Percentiles rank a stretch among this genome's conserved stretches.
Evolutionary conservation across 495 filamentous ascomycete species (phyloP).

Genomic region (Xylaria flabelliformis): DNA sequence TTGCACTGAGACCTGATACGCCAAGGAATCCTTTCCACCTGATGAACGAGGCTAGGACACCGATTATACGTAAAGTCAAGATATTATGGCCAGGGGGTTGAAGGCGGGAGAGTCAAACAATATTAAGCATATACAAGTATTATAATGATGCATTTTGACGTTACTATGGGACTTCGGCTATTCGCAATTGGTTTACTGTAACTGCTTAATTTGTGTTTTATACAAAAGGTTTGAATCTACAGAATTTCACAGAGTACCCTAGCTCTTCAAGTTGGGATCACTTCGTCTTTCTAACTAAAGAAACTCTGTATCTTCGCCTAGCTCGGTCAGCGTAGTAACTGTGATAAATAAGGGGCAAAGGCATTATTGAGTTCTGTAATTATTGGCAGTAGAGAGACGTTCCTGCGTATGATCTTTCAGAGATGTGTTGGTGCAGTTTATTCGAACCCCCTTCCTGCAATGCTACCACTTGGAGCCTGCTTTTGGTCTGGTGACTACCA

Average conservation of each 20-base stretch:
- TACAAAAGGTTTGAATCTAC: neutral
- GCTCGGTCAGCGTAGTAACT: slow-evolving; percentile 4
- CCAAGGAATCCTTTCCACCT: slow-evolving; percentile 25
- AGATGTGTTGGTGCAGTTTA: neutral
- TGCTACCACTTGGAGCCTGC: slow-evolving; percentile 18
- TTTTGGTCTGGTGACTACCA: slow-evolving; percentile 11
- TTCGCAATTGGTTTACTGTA: neutral
- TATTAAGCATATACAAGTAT: neutral
- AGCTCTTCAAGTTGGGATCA: neutral
- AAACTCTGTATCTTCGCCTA: neutral
- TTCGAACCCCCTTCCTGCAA: slow-evolving; percentile 7
- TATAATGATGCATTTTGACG: neutral
- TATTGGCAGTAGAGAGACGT: neutral
- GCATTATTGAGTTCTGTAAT: neutral
- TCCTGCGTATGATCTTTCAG: slow-evolving; percentile 4
- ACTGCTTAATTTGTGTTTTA: too few relatives aligned
- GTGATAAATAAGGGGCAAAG: neutral
- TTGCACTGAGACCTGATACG: slow-evolving; percentile 24
- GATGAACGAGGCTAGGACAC: neutral
- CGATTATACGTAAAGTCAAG: neutral
- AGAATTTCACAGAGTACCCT: neutral
- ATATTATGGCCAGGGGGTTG: neutral
- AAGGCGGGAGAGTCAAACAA: neutral
- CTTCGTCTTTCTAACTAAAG: slow-evolving; percentile 1
- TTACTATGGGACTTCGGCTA: neutral